phyloP scores from a whole-genome alignment of 2,329 filamentous ascomycete species.

The Sphaerulina vaccinii region DNA sequence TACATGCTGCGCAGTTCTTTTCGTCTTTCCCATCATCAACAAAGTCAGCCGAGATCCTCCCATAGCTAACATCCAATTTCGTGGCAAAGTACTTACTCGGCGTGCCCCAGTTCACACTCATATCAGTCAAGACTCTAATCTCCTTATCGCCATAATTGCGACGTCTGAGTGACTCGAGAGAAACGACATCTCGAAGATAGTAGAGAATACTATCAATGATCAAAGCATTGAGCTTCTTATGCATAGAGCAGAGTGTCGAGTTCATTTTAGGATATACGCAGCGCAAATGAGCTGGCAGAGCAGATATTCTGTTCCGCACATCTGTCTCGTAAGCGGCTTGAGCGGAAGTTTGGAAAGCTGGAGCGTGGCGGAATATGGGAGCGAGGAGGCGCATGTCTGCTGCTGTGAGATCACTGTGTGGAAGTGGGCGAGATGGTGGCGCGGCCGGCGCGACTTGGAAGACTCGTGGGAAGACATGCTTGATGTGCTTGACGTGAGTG shows the following conservation, averaged over 20 bases:
- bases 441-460: background rate
- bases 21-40: background rate
- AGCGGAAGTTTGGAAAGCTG: constrained; percentile 1
- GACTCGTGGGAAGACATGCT: background rate
- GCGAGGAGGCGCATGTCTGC: constrained; percentile 24
- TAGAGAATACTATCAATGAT: constrained; percentile 26
- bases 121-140: constrained; percentile 18
- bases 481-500: background rate
- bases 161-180: constrained; percentile 1
- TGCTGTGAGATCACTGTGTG: constrained; percentile 27
- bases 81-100: constrained; percentile 9
- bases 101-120: constrained; percentile 21
- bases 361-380: constrained; percentile 19
- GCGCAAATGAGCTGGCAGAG: constrained; percentile 27
- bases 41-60: constrained; percentile 9
- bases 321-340: constrained; percentile 11
- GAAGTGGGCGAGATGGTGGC: constrained; percentile 16
- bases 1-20: constrained; percentile 29
- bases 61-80: background rate
- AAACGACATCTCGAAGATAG: constrained; percentile 15
- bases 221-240: constrained; percentile 24
- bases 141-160: constrained; percentile 7
- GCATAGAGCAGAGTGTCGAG: constrained; percentile 24
- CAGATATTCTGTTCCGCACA: constrained; percentile 20
- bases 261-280: constrained; percentile 19